These are phyloP conservation scores for Ascochyta fabae DNA, from an alignment of 2,329 filamentous ascomycete species.

Conservation along the genomic window DNA sequence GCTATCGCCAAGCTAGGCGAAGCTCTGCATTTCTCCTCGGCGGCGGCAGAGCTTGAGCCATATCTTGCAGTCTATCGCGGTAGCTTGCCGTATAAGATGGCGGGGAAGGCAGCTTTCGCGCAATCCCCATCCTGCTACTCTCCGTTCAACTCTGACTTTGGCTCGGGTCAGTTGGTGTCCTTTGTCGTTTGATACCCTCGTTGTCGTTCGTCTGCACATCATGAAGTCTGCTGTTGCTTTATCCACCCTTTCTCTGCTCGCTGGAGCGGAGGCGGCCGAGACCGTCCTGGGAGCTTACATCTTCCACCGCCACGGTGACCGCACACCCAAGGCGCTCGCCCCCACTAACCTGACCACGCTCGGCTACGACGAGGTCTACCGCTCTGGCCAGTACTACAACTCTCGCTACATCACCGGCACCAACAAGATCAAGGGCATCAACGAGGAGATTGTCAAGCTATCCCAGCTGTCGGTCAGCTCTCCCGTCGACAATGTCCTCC, in stretches of 20 bases:
- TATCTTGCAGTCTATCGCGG: not conserved
- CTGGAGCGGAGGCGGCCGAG: conserved; percentile 57
- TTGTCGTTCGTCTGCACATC: conserved; percentile 18
- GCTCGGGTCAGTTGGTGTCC: conserved; percentile 15
- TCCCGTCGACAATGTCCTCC: conserved; percentile 77
- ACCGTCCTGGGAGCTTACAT: conserved; percentile 82
- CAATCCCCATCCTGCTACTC: conserved; percentile 2
- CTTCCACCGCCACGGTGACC: conserved; percentile 89
- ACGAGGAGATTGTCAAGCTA: conserved; percentile 68
- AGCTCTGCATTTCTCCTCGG: conserved; percentile 25
- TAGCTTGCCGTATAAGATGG: conserved; percentile 27
- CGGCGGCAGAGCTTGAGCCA: conserved; percentile 16
- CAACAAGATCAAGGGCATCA: conserved; percentile 70
- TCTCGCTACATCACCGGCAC: conserved; percentile 73
- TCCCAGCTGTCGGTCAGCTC: conserved; percentile 75
- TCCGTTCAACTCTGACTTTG: conserved; percentile 7
- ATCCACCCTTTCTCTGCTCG: conserved; percentile 36
- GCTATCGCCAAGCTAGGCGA: conserved; percentile 21
- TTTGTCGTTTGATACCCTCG: conserved; percentile 1
- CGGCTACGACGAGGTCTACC: conserved; percentile 77
- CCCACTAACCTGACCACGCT: conserved; percentile 78
- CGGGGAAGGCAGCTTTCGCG: conserved; percentile 1
- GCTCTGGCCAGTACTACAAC: conserved; percentile 77
- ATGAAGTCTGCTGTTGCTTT: conserved; percentile 38
- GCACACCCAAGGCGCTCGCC: conserved; percentile 76